Base-by-base conservation (phyloP, 495 filamentous ascomycete species). In the Trichoderma asperelloides region DNA sequence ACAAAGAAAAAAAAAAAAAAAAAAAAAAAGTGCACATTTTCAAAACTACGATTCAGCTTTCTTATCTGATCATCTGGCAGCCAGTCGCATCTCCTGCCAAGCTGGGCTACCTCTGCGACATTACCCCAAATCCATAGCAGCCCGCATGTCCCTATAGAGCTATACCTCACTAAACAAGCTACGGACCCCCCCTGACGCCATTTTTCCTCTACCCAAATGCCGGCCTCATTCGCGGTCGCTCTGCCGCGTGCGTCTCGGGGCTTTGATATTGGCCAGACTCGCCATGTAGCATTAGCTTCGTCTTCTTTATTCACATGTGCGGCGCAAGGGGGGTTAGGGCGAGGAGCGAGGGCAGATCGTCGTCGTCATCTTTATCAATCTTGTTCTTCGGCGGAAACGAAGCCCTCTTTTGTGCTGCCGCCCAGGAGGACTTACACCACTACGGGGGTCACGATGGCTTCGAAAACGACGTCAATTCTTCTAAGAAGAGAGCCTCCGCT, bases 51-150 rank as follows among this genome's bases (percentile, higher is more conserved):
- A 11, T 23, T 21, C 49, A 21, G 9, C 49, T 25, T 21, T 11
- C 23, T 55, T n/a, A 9, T 13, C 18, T 9, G 2, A 25, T 60
- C 23, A 8, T n/a, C 9, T 12, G 23, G 25, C 23, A 60, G 55
- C 55, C 23, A 60, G 27, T 60, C 55, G 55, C 55, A 60, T 60
- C 55, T 60, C 55, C 55, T 60, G 55, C 55, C 55, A 60, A 60
- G 23, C 55, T 60, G 55, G 55, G 55, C 23, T 60, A 60, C 55
- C 55, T 60, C 55, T 60, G 55, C 55, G 55, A 60, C 21, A 60
- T 25, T 60, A 60, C 4, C 55, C 47, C 47, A 51, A 51, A 51
- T 21, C 47, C 16, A 51, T n/a, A 7, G n/a, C 47, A n/a, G 13
- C 41, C 18, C 41, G 41, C 41, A 51, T 51, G 9, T 51, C 47